These are phyloP conservation scores for Beauveria sp. DNA, from an alignment of 2,329 filamentous ascomycete genomes.

Conservation along the genomic window DNA sequence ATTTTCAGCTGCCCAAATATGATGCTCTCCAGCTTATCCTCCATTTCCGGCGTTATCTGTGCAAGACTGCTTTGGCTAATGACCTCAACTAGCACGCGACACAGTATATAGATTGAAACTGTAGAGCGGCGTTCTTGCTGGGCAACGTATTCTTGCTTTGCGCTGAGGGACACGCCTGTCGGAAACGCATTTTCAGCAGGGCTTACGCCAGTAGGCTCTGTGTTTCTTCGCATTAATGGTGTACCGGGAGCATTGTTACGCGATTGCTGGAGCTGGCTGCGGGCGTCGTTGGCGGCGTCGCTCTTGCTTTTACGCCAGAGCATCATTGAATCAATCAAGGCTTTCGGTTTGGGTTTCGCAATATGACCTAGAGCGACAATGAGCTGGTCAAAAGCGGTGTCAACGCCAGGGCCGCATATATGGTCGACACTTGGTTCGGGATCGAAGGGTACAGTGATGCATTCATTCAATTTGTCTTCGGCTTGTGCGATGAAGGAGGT, in stretches of 20 bases:
- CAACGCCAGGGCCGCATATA: slow-evolving; percentile 84
- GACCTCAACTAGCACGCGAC: slow-evolving; percentile 86
- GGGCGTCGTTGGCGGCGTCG: slow-evolving; percentile 70
- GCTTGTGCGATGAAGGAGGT: slow-evolving; percentile 95
- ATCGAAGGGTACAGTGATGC: slow-evolving; percentile 70
- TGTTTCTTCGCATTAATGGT: slow-evolving; percentile 61
- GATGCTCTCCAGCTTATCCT: slow-evolving; percentile 87
- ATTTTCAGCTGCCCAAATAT: slow-evolving; percentile 94
- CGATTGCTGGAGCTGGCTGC: slow-evolving; percentile 48
- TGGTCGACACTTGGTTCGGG: slow-evolving; percentile 78
- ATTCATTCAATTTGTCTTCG: slow-evolving; percentile 91
- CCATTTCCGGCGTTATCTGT: slow-evolving; percentile 83
- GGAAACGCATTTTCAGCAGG: slow-evolving; percentile 23
- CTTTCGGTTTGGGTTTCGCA: slow-evolving; percentile 86
- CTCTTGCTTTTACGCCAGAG: slow-evolving; percentile 96
- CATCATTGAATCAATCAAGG: slow-evolving; percentile 95
- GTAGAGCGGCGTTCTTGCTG: slow-evolving; percentile 84
- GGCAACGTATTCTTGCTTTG: slow-evolving; percentile 63
- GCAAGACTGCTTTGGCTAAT: slow-evolving; percentile 81
- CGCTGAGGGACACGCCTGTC: slow-evolving; percentile 33
- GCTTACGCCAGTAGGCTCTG: slow-evolving; percentile 55
- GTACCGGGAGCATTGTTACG: slow-evolving; percentile 35
- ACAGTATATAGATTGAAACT: slow-evolving; percentile 92
- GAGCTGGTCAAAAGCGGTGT: slow-evolving; percentile 86
- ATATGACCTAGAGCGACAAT: slow-evolving; percentile 92